Percentiles rank a stretch among this genome's conserved stretches.
Conservation (phyloP, 2,329 filamentous ascomycete species). For the Thelonectria rubi region DNA sequence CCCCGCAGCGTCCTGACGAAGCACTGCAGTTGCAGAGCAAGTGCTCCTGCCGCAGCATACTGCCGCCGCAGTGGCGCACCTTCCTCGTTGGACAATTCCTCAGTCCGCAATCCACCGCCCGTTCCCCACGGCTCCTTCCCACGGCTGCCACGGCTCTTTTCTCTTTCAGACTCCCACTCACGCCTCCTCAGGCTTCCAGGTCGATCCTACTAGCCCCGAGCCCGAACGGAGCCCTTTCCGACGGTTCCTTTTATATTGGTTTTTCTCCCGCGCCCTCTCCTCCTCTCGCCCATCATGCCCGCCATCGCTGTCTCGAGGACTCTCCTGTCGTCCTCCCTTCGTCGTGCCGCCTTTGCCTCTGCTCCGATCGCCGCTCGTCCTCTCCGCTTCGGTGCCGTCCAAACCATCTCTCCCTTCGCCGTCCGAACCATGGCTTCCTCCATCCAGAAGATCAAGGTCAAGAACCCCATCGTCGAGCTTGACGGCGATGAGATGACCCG, state of each 20-base stretch:
- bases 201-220: slow-evolving; percentile 20
- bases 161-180: slow-evolving; percentile 21
- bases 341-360: slow-evolving; percentile 41
- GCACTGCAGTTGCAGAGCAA: not conserved
- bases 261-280: slow-evolving; percentile 37
- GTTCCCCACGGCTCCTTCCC: slow-evolving; percentile 36
- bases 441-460: slow-evolving; percentile 93
- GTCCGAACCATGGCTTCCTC: slow-evolving; percentile 70
- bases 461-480: slow-evolving; percentile 98
- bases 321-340: slow-evolving; percentile 44
- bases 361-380: slow-evolving; percentile 41
- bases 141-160: slow-evolving; percentile 26
- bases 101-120: slow-evolving; percentile 13
- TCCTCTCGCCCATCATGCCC: slow-evolving; percentile 42
- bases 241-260: slow-evolving; percentile 37
- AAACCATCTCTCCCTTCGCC: slow-evolving; percentile 64
- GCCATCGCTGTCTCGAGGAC: slow-evolving; percentile 44
- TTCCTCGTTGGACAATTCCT: slow-evolving; percentile 29
- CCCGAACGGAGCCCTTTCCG: slow-evolving; percentile 28
- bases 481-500: slow-evolving; percentile 97
- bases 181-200: slow-evolving; percentile 16
- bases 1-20: not conserved
- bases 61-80: slow-evolving; percentile 19
- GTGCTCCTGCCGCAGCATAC: slow-evolving; percentile 10
- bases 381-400: slow-evolving; percentile 51